A percentile compares a stretch with the other conserved stretches of the same genome.
These are phyloP conservation scores for Moniliella sp. DNA, from an alignment of 1,284 basidiomycete genomes.

Conservation along the genomic window DNA sequence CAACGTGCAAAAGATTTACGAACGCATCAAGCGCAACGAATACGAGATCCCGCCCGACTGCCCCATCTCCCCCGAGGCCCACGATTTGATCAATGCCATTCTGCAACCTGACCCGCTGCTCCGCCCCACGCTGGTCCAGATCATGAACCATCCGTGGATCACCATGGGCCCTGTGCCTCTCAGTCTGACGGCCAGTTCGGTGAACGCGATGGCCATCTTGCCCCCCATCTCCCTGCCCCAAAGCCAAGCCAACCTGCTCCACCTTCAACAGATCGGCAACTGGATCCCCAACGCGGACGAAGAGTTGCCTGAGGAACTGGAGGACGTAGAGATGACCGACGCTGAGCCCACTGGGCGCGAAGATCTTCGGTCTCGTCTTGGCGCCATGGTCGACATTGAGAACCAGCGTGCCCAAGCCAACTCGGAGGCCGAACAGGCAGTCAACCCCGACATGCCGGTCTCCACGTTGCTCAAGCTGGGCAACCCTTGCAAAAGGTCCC, in stretches of 20 bases:
- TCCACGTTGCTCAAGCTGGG: constrained; percentile 51
- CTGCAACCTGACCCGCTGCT: constrained; percentile 44
- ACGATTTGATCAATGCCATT: constrained; percentile 61
- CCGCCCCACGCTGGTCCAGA: constrained; percentile 44
- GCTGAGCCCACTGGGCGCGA: background rate
- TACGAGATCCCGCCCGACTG: constrained; percentile 74
- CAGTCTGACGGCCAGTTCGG: background rate
- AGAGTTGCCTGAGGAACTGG: constrained; percentile 6
- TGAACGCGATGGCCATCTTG: background rate
- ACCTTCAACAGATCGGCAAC: constrained; percentile 14
- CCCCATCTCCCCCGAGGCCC: constrained; percentile 49
- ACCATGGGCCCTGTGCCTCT: background rate
- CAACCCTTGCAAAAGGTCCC: too few relatives aligned
- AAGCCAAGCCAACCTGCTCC: constrained; percentile 14
- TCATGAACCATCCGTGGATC: constrained; percentile 70
- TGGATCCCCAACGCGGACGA: constrained; percentile 23
- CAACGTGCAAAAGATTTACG: constrained; percentile 47
- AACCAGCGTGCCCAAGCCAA: constrained; percentile 39
- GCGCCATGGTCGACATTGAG: constrained; percentile 19
- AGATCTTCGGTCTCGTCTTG: constrained; percentile 5
- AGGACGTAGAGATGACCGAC: constrained; percentile 4
- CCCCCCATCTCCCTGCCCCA: constrained; percentile 7
- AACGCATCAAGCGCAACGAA: constrained; percentile 75
- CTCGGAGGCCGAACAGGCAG: constrained; percentile 80
- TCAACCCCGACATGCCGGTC: constrained; percentile 82